Evolutionary conservation across 176 grass and related monocot species (phyloP).

Genomic region (Microstegium vimineum): DNA sequence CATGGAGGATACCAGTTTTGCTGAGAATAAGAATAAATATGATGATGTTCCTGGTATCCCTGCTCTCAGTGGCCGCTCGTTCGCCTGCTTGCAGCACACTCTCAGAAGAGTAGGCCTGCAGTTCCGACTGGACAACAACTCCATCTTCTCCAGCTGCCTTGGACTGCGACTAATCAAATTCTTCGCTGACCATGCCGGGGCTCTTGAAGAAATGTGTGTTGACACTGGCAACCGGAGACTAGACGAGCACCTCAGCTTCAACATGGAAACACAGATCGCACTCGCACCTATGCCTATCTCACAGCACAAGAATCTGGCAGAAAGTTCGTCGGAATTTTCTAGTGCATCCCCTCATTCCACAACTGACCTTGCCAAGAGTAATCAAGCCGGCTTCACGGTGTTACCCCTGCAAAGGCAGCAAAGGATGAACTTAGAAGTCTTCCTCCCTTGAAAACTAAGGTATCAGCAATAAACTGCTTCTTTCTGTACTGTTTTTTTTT

Average conservation of each 20-base stretch:
- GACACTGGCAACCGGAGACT: neutral
- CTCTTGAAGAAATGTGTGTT: neutral
- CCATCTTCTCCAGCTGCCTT: neutral
- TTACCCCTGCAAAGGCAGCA: neutral
- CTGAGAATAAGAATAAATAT: neutral
- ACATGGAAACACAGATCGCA: neutral
- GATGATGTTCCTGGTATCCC: neutral
- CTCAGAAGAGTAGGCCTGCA: neutral
- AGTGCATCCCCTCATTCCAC: no score
- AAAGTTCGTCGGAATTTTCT: neutral
- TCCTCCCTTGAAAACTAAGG: no score
- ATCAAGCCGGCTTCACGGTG: neutral
- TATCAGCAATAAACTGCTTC: no score
- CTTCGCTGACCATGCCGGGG: neutral
- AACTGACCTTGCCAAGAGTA: neutral
- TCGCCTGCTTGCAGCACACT: neutral
- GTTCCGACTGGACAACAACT: neutral
- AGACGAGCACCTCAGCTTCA: neutral
- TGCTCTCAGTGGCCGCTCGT: neutral
- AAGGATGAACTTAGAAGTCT: neutral
- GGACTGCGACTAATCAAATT: neutral
- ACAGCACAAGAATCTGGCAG: neutral
- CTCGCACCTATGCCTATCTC: no score
- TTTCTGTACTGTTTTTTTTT: no score
- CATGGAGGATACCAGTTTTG: neutral